Evolutionary conservation across 139 green algal genomes (phyloP), one percentile per base, ranked within the genome.

Genomic region (Trebouxia sp.): DNA sequence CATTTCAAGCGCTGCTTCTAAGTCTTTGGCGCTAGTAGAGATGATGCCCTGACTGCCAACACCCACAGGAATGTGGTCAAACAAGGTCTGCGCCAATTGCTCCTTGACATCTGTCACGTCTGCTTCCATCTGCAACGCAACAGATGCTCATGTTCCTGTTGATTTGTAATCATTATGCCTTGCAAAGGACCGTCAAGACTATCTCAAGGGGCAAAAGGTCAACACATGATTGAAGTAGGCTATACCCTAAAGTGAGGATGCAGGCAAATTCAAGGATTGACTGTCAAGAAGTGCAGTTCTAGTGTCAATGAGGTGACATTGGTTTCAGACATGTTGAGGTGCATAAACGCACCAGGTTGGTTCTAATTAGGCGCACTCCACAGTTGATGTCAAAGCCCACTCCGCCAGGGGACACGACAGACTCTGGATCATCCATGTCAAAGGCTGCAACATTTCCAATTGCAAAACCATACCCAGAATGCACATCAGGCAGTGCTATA

Each of bases 391-490:
- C 94, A 83, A 93, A 93, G 20, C 91, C 91, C 10, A 96, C 91
- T 32, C 93, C 92, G 1, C 92, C 94, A 5, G 94, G 94, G 1
- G 91, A 96, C 26, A 98, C 94, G n/a, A 98, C 85, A 0, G 94
- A 86, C 66, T 92, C 80, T 8, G 91, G 90, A 81, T 97, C 78
- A 17, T 78, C 48, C 91, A 96, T 96, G 87, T 98, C 92, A 58
- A 98, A 97, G 0, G 94, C 94, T 15, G 94, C 94, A 41, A 98
- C 94, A 56, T 98, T 98, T 66, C 94, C 94, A 65, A 98, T 98
- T 43, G 92, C 91, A 83, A 98, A 97, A 32, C 94, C 94, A 83
- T 98, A 98, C 24, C 94, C 94, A 28, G 83, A 92, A 86, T 98
- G 94, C 62, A 98, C 89, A 83, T 98, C 94, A 9, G 94, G 94